phyloP scores from a whole-genome alignment of 148 eudicot species.

The Heliosperma pusillum region DNA sequence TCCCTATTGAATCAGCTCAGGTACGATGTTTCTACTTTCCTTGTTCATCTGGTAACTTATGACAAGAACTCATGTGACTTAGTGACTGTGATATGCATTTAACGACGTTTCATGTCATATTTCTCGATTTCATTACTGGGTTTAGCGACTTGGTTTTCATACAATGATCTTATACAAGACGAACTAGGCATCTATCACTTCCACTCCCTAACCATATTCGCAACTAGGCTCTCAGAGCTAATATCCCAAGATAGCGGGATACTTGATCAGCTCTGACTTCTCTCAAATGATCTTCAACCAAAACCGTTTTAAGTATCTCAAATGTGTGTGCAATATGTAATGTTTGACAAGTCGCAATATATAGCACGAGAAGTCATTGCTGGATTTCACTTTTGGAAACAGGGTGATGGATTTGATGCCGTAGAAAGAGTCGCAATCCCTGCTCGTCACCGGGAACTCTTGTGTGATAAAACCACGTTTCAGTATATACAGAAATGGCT shows the following conservation, averaged over 20 bases:
- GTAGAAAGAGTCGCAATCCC: constrained; percentile 61
- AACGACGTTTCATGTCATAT: no score
- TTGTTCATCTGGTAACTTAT: background rate
- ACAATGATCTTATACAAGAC: no score
- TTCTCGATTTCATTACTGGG: no score
- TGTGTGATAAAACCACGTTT: constrained; percentile 53
- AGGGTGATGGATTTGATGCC: constrained; percentile 84
- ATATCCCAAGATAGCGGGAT: no score
- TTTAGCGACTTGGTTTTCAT: no score
- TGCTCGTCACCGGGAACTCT: constrained; percentile 59
- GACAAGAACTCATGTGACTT: background rate
- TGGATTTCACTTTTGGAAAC: background rate
- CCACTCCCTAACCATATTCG: no score
- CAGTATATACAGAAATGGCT: constrained; percentile 62
- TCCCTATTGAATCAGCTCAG: constrained; percentile 80
- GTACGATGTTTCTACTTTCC: constrained; percentile 27
- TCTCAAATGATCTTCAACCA: background rate
- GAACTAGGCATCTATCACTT: no score
- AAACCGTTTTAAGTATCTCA: no score
- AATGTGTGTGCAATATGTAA: no score
- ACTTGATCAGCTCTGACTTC: background rate
- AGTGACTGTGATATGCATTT: background rate
- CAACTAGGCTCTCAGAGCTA: no score
- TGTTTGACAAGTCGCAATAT: no score
- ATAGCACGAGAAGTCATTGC: background rate